A percentile compares a stretch with the other conserved stretches of the same genome.
Evolutionary conservation across 805 yeast species (phyloP).

Genomic region (Saturnispora halmiae): DNA sequence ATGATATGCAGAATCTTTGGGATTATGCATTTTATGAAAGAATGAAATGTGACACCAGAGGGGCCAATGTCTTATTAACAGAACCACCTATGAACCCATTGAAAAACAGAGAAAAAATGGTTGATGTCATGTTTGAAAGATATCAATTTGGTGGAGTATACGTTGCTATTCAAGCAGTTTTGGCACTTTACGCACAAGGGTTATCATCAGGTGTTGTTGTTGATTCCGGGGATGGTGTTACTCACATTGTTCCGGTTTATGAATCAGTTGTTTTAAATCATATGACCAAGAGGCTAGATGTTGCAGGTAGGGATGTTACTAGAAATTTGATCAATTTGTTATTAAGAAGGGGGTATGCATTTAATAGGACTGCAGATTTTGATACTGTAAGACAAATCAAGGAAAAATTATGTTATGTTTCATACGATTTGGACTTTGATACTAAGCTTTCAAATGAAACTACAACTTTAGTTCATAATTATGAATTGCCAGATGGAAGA

Average conservation of each 20-base stretch:
- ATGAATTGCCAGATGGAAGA: conserved; percentile 95
- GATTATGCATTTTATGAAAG: conserved; percentile 92
- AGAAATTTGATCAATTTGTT: conserved; percentile 84
- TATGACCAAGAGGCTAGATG: conserved; percentile 83
- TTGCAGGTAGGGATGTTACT: conserved; percentile 98
- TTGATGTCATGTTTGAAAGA: conserved; percentile 85
- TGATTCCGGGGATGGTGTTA: conserved; percentile 98
- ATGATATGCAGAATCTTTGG: conserved; percentile 97
- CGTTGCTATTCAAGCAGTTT: conserved; percentile 95
- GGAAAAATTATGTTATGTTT: conserved; percentile 91
- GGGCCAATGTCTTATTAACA: conserved; percentile 76
- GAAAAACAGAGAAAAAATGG: conserved; percentile 84
- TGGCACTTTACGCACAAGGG: conserved; percentile 96
- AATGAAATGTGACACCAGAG: conserved; percentile 67
- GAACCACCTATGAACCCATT: conserved; percentile 98
- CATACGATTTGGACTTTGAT: conserved; percentile 89
- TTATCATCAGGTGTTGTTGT: conserved; percentile 95
- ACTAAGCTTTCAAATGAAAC: conserved; percentile 83
- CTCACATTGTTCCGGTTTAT: conserved; percentile 96
- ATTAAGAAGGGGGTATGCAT: conserved; percentile 94
- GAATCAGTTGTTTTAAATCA: conserved; percentile 96
- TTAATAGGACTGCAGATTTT: conserved; percentile 96
- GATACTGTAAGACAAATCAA: conserved; percentile 97
- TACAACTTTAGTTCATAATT: conserved; percentile 84
- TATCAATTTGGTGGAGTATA: conserved; percentile 88